These are phyloP conservation scores for Vachellia pachyceras DNA, from an alignment of 306 rosid genomes.

Conservation along the genomic window DNA sequence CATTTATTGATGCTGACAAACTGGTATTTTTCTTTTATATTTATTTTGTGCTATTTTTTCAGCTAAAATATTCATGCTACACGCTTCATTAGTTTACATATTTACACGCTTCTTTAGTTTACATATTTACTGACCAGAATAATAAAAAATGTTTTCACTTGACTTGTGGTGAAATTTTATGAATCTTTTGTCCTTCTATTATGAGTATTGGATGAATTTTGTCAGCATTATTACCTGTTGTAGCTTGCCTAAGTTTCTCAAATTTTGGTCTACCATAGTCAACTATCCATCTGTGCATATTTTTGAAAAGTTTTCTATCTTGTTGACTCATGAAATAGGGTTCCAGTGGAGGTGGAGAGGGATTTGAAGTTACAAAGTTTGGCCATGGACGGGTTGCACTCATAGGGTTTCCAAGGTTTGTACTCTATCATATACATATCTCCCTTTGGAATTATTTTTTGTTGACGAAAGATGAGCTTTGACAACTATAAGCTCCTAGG, in stretches of 20 bases:
- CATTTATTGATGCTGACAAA: neutral
- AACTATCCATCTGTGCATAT: neutral
- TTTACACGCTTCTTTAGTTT: neutral
- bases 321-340: constrained; percentile 61
- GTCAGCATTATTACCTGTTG: neutral
- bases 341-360: constrained; percentile 98
- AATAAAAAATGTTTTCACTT: neutral
- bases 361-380: constrained; percentile 97
- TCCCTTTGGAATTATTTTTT: constrained; percentile 13
- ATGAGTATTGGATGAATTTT: constrained; percentile 30
- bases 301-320: constrained; percentile 10
- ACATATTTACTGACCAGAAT: neutral
- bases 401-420: constrained; percentile 97
- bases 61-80: neutral
- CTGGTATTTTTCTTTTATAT: neutral
- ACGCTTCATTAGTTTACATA: too few species aligned
- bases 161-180: neutral
- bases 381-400: constrained; percentile 99
- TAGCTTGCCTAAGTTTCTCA: constrained; percentile 22
- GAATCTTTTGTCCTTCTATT: neutral
- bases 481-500: neutral
- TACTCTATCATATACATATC: neutral
- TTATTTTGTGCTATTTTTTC: neutral
- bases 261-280: constrained; percentile 24
- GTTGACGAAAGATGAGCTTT: constrained; percentile 19